Evolutionary conservation across 768 basidiomycete genomes (phyloP), one percentile per base, ranked within the genome.

Genomic region (Cubamyces sp.): DNA sequence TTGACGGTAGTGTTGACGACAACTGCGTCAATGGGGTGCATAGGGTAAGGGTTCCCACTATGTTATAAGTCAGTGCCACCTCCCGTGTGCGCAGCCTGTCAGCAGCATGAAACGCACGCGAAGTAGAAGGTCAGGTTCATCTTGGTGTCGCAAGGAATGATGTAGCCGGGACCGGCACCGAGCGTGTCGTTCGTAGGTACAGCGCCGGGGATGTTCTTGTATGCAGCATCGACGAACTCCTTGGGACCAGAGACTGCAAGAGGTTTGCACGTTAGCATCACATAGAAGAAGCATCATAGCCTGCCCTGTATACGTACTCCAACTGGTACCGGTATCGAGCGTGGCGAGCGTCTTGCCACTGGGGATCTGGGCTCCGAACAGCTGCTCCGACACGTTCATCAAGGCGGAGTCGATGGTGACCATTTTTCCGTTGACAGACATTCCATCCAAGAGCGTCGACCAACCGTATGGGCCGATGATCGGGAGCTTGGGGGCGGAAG

Each of bases 91-190:
- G 8, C 9, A 34, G 6, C 9, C 11, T 34, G 34, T 11, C 9
- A 34, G 46, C 11, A 59, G n/a, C n/a, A 19, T 21, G 18, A n/a
- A n/a, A 51, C 65, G 21, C 47, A 66, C 66, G 62, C 62, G 39
- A 70, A 56, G 5, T 54, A 34, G 41, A 66, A 58, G 41, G 41
- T 62, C 14, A 70, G 21, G 54, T 68, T 64, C 49, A 68, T 21
- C 41, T 59, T 61, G 0, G 57, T 64, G 61, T 68, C 58, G 60
- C 69, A 70, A 12, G 67, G 69, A 2, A 70, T 21, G 28, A 41
- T 41, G 41, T 68, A 68, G 4, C 30, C 40, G 5, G 21, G 26
- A 16, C 19, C 25, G 12, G 40, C 53, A n/a, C 58, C 61, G 15
- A 42, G 51, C 3, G 34, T 26, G 25, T 57, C 48, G 23, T 51